Base-by-base conservation (phyloP, 1,284 basidiomycete species). In the Leccinum fuscescens region DNA sequence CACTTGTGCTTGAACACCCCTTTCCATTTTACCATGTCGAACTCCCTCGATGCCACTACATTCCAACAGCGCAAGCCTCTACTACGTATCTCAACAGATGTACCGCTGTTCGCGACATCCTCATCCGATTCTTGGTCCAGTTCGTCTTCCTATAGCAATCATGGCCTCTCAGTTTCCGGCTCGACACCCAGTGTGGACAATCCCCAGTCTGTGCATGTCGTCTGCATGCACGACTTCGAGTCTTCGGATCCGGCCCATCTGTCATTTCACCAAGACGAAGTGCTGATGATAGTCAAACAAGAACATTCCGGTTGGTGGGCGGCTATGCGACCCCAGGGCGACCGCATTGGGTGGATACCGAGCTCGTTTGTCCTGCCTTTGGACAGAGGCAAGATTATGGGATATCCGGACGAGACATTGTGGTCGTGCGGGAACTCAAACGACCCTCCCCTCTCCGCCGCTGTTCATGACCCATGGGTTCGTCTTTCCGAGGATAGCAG, bases 221-320 rank as follows among this genome's bases (percentile, higher is more conserved):
- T 88, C 12, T 89, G 87, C 72, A 76, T 88, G 67, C 81, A 86
- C 67, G 86, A 90, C 73, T 91, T 88, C 66, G 68, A 77, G 20
- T 81, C 86, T 2, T 75, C 79, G 17, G 90, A 90, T 64, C 73
- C 78, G 11, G 81, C 80, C 66, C 85, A 87, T 61, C 78, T 91
- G 15, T 75, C 82, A 1, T 90, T 91, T 71, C 72, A 72, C 42
- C 82, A 82, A 74, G 82, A 84, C 63, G 89, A 91, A 64, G 80
- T 90, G 11, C 74, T 92, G 31, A 80, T 83, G 31, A 77, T 92
- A 54, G 78, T 91, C 46, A 84, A 84, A 72, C 78, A 81, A 69
- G 88, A 90, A 71, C 78, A 80, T n/a, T 82, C 84, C 4, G 89
- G 90, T 6, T 91, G 89, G 89, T 91, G 88, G 88, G 89, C 87